Conservation (phyloP, 2,329 filamentous ascomycete genomes). For the Pyricularia sp. region DNA sequence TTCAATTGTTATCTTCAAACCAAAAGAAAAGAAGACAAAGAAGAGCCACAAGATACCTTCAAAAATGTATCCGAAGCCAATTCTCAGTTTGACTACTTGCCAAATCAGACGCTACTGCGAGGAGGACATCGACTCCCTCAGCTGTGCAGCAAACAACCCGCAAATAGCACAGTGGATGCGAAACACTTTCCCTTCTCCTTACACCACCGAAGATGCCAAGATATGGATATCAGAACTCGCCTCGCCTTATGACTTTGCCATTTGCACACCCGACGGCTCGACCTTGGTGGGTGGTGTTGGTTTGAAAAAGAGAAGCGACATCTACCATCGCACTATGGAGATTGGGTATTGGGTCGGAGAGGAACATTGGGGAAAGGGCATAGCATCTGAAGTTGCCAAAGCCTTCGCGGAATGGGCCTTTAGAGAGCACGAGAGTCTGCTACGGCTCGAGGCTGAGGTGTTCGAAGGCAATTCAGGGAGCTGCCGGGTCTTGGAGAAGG, state of each 20-base stretch:
- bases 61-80: conserved; percentile 8
- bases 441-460: conserved; percentile 30
- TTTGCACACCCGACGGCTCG: conserved; percentile 20
- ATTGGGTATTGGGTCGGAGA: conserved; percentile 39
- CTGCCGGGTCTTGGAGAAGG: conserved; percentile 28
- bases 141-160: conserved; percentile 26
- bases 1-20: background rate
- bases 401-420: conserved; percentile 36
- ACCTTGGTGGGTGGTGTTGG: conserved; percentile 31
- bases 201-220: conserved; percentile 28
- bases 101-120: conserved; percentile 29
- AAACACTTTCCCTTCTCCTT: conserved; percentile 35
- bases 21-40: background rate
- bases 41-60: background rate
- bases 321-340: conserved; percentile 34
- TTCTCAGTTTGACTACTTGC: conserved; percentile 19
- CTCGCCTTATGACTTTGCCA: conserved; percentile 21
- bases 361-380: conserved; percentile 34
- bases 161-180: conserved; percentile 29
- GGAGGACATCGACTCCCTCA: conserved; percentile 26
- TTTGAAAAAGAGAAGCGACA: conserved; percentile 23
- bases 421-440: conserved; percentile 25
- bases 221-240: conserved; percentile 15
- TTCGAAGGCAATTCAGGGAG: conserved; percentile 31
- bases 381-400: conserved; percentile 29